Conservation (phyloP, 257 asterid genomes). For the Solanum chmielewskii region DNA sequence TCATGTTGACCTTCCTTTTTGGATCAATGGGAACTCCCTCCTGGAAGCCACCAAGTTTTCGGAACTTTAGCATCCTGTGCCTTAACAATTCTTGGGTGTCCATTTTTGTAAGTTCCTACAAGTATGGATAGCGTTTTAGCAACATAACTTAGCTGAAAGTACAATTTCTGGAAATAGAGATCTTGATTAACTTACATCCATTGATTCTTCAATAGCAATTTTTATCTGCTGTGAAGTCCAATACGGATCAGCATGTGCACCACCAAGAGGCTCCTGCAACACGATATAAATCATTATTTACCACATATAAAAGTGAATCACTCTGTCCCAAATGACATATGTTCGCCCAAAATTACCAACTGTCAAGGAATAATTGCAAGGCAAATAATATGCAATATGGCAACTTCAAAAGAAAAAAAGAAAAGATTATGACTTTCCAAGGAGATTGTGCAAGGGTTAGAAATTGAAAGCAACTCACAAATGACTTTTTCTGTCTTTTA, state of each 20-base stretch:
- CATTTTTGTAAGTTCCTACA: slow-evolving; percentile 72
- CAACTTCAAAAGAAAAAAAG: not conserved
- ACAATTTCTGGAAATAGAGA: not conserved
- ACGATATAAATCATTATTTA: not conserved
- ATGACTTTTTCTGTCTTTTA: not conserved
- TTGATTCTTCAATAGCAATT: slow-evolving; percentile 60
- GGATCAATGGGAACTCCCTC: slow-evolving; percentile 72
- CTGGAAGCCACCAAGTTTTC: slow-evolving; percentile 56
- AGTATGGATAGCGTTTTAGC: slow-evolving; percentile 7
- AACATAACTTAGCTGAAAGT: not conserved
- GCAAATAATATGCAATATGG: not conserved
- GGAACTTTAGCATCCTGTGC: slow-evolving; percentile 64
- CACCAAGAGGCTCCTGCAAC: slow-evolving; percentile 95
- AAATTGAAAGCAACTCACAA: not conserved
- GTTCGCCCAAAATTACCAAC: not conserved
- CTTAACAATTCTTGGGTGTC: slow-evolving; percentile 50
- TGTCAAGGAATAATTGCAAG: not conserved
- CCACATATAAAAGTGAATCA: not conserved
- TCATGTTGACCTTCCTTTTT: slow-evolving; percentile 47
- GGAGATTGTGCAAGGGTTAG: not conserved
- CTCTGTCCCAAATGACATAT: not conserved
- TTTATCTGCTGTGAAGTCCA: slow-evolving; percentile 96
- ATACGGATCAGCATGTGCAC: slow-evolving; percentile 86
- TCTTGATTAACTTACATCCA: slow-evolving; percentile 65
- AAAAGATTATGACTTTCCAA: not conserved